Evolutionary conservation across 768 basidiomycete genomes (phyloP), one percentile per base, ranked within the genome.

Genomic region (Lactifluus subvellereus): DNA sequence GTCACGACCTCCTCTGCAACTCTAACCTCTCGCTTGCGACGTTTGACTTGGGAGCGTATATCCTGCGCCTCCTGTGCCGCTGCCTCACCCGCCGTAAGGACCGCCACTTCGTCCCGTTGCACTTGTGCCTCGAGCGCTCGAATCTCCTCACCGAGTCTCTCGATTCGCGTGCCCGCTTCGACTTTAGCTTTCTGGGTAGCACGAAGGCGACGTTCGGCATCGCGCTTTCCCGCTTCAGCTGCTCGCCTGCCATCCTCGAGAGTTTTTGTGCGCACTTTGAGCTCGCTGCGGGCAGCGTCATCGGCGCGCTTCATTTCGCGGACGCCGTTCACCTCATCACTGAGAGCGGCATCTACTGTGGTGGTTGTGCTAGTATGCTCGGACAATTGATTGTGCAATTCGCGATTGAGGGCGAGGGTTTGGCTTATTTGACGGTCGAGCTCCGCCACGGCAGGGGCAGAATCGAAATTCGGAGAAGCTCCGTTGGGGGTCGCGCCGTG

Each of bases 201-300:
- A 69, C 86, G 89, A 62, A 95, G 79, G 68, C 86, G 86, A 78
- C 91, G 94, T 75, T 98, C 96, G 4, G 88, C 92, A 52, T 98
- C 95, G 50, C 85, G 82, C 71, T 85, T 89, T 56, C 79, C 74
- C 55, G 82, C 78, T 74, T 99, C 97, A 11, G 94, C 92, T 33
- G 78, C 78, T 37, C 96, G 86, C 74, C 88, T 90, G 58, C 84
- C 77, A 72, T 99, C 96, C 68, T 99, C 96, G 2, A 98, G 77
- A 2, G 79, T 73, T 75, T 95, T 96, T 53, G 89, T 90, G 54
- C 87, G 86, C n/a, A 81, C 73, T 73, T 93, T 94, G 59, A 91
- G 76, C 71, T 97, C 94, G 27, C 81, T 74, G 56, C 91, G 83
- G 27, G 83, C 81, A 3, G 79, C 78, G 69, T 99, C 96, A 72